Conservation (phyloP, 2,329 filamentous ascomycete genomes). For the Epicoccum sorghinum region DNA sequence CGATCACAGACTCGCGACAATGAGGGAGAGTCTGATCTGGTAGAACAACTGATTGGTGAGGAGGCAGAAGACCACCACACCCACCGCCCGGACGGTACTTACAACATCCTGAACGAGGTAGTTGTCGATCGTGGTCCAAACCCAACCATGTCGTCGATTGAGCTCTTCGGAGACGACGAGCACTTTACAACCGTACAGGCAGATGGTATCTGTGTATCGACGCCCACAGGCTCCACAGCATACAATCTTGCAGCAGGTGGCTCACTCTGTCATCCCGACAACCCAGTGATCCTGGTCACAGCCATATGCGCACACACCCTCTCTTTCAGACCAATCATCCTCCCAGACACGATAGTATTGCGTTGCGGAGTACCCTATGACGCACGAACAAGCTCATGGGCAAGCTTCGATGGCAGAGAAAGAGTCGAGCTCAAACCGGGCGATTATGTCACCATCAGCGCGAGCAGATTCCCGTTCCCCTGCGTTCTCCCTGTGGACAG, state of each 20-base stretch:
- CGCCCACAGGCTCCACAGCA: conserved; percentile 91
- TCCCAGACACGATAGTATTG: conserved; percentile 94
- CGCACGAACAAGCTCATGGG: conserved; percentile 88
- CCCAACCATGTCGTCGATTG: conserved; percentile 88
- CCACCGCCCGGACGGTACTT: conserved; percentile 81
- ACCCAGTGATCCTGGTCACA: conserved; percentile 92
- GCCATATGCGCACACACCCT: conserved; percentile 94
- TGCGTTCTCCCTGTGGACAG: conserved; percentile 73
- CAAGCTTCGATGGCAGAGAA: conserved; percentile 95
- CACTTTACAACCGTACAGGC: conserved; percentile 94
- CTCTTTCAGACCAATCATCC: conserved; percentile 93
- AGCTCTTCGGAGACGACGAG: conserved; percentile 93
- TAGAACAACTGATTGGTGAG: conserved; percentile 89
- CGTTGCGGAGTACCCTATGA: conserved; percentile 94
- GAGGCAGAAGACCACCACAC: conserved; percentile 84
- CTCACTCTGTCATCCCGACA: conserved; percentile 92
- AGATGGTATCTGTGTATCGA: conserved; percentile 91
- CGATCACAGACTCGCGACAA: conserved; percentile 63
- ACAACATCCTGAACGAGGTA: conserved; percentile 95
- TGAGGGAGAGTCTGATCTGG: conserved; percentile 56
- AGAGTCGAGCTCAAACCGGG: conserved; percentile 73
- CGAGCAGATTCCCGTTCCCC: conserved; percentile 80
- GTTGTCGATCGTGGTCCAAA: conserved; percentile 94
- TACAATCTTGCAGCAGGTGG: conserved; percentile 97
- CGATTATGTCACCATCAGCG: conserved; percentile 85